phyloP scores from a whole-genome alignment of 345 rosid genomes.

The Alliaria petiolata region DNA sequence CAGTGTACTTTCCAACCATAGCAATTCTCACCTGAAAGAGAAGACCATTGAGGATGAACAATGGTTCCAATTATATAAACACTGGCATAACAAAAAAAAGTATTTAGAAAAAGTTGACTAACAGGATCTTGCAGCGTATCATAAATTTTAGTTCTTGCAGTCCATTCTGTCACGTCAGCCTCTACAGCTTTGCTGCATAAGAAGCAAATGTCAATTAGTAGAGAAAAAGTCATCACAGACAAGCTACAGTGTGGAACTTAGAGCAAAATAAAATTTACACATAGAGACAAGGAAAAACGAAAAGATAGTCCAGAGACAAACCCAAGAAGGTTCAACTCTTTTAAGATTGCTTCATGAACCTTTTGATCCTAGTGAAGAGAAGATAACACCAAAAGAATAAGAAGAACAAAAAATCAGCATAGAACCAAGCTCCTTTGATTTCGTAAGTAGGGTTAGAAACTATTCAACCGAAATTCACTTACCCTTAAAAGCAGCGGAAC shows the following conservation, averaged over 20 bases:
- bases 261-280: neutral
- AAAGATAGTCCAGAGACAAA: conserved; percentile 37
- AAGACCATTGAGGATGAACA: conserved; percentile 6
- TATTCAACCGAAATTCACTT: conserved; percentile 23
- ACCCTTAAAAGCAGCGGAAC: conserved; percentile 84
- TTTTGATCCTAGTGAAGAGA: conserved; percentile 67
- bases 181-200: conserved; percentile 54
- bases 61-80: neutral
- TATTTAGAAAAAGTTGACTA: too few species aligned
- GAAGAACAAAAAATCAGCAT: neutral
- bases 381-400: conserved; percentile 4
- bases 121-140: conserved; percentile 70
- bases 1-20: conserved; percentile 79
- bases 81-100: neutral
- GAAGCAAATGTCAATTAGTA: conserved; percentile 1
- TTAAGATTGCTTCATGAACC: conserved; percentile 83
- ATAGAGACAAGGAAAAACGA: neutral
- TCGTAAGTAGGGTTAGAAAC: neutral
- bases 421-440: conserved; percentile 5
- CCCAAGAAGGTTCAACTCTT: conserved; percentile 66
- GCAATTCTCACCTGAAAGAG: conserved; percentile 66
- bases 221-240: conserved; percentile 2
- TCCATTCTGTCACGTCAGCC: conserved; percentile 79
- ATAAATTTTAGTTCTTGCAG: conserved; percentile 65
- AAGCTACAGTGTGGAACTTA: too few species aligned